Conservation (phyloP, 2,329 filamentous ascomycete genomes). For the Penicillium digitatum region DNA sequence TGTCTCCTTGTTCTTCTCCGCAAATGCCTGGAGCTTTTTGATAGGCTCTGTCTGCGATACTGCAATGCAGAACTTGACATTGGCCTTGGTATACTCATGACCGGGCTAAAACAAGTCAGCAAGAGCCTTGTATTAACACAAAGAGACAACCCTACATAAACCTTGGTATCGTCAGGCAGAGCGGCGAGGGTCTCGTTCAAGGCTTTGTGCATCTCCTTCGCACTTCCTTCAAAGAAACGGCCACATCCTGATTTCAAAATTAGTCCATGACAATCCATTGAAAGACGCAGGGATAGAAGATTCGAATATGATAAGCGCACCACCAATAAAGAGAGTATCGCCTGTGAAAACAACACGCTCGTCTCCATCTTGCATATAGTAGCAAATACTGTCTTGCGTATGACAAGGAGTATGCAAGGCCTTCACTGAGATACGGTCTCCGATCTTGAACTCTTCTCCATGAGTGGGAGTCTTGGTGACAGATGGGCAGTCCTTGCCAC, state of each 20-base stretch:
- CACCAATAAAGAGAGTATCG: conserved; percentile 92
- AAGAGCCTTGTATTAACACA: background rate
- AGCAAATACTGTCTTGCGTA: conserved; percentile 98
- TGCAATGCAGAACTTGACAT: conserved; percentile 80
- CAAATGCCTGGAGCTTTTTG: conserved; percentile 71
- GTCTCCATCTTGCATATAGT: conserved; percentile 73
- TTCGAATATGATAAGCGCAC: conserved; percentile 44
- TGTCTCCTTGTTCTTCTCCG: conserved; percentile 76
- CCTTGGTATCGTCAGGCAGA: conserved; percentile 83
- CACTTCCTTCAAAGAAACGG: conserved; percentile 88
- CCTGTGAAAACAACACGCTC: conserved; percentile 85
- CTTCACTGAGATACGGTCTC: conserved; percentile 72
- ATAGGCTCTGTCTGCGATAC: conserved; percentile 72
- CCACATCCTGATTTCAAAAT: conserved; percentile 66
- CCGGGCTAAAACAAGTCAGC: conserved; percentile 60
- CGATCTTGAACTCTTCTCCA: conserved; percentile 74
- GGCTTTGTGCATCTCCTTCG: conserved; percentile 87
- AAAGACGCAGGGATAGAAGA: background rate
- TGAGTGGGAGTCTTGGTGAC: conserved; percentile 75
- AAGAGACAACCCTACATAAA: conserved; percentile 65
- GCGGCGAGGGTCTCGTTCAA: conserved; percentile 78
- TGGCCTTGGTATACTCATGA: conserved; percentile 97
- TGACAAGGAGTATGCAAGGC: conserved; percentile 96
- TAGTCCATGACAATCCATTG: background rate
- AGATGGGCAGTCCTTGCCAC: conserved; percentile 77